Percentiles rank a stretch among this genome's conserved stretches.
phyloP scores from a whole-genome alignment of 2,329 filamentous ascomycete genomes.

The Clarireedia homoeocarpa region DNA sequence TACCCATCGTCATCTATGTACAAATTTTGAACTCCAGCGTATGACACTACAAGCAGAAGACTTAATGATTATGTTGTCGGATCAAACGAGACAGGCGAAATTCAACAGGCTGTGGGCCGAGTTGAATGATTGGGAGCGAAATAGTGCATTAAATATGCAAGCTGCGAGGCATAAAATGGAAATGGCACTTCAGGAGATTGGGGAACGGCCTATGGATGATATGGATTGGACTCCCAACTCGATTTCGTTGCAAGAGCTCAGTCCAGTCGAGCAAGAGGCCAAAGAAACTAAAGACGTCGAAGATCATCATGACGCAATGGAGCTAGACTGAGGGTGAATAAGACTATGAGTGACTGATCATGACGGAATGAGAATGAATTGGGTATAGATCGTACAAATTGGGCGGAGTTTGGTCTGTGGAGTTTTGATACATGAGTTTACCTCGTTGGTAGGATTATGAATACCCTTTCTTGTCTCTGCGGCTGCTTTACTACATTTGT shows the following conservation, averaged over 20 bases:
- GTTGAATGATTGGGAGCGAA: slow-evolving; percentile 22
- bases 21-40: slow-evolving; percentile 21
- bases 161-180: slow-evolving; percentile 19
- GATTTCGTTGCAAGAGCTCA: slow-evolving; percentile 24
- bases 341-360: background rate
- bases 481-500: background rate
- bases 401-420: background rate
- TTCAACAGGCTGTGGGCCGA: slow-evolving; percentile 20
- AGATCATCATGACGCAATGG: slow-evolving; percentile 21
- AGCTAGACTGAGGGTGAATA: slow-evolving; percentile 16
- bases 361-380: background rate
- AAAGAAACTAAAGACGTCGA: slow-evolving; percentile 3
- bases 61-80: slow-evolving; percentile 26
- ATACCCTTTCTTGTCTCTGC: slow-evolving; percentile 3
- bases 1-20: slow-evolving; percentile 26
- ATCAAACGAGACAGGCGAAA: slow-evolving; percentile 22
- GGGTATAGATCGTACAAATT: background rate
- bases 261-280: background rate
- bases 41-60: slow-evolving; percentile 24
- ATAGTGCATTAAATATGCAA: slow-evolving; percentile 12
- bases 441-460: background rate
- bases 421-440: background rate
- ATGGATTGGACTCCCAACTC: slow-evolving; percentile 30
- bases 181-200: slow-evolving; percentile 22
- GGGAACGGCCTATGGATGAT: slow-evolving; percentile 25